phyloP scores from a whole-genome alignment of 345 rosid genomes.

The Nephelium lappaceum region DNA sequence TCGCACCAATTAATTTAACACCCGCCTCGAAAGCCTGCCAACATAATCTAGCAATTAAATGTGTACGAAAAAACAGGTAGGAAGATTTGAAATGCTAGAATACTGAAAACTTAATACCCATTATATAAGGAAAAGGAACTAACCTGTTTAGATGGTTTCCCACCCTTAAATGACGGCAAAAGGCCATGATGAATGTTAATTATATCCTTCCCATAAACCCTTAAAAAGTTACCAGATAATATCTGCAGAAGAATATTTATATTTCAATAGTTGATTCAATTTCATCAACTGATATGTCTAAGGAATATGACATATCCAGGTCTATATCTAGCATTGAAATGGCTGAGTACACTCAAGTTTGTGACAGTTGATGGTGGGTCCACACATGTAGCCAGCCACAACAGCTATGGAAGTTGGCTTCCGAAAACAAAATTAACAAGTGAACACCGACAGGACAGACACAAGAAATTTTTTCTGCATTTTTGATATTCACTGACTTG shows the following conservation, averaged over 20 bases:
- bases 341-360: not conserved
- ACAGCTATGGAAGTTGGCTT: not conserved
- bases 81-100: conserved; percentile 8
- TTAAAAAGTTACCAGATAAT: conserved; percentile 72
- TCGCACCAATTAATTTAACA: conserved; percentile 94
- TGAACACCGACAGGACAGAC: conserved; percentile 4
- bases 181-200: conserved; percentile 99
- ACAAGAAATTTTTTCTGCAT: conserved; percentile 4
- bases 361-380: not conserved
- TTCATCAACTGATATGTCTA: not conserved
- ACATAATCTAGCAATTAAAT: conserved; percentile 42
- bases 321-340: not conserved
- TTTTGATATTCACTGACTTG: not conserved
- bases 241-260: conserved; percentile 41
- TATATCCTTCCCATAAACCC: conserved; percentile 78
- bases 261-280: conserved; percentile 13
- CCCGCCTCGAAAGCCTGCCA: conserved; percentile 97
- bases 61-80: conserved; percentile 16
- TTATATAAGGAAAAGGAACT: conserved; percentile 21
- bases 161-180: conserved; percentile 95
- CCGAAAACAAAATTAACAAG: not conserved
- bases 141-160: conserved; percentile 86
- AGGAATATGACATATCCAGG: not conserved
- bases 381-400: not conserved
- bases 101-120: conserved; percentile 7